These are phyloP conservation scores for Amaranthus hypochondriacus DNA, from an alignment of 148 eudicot species.

Conservation along the genomic window DNA sequence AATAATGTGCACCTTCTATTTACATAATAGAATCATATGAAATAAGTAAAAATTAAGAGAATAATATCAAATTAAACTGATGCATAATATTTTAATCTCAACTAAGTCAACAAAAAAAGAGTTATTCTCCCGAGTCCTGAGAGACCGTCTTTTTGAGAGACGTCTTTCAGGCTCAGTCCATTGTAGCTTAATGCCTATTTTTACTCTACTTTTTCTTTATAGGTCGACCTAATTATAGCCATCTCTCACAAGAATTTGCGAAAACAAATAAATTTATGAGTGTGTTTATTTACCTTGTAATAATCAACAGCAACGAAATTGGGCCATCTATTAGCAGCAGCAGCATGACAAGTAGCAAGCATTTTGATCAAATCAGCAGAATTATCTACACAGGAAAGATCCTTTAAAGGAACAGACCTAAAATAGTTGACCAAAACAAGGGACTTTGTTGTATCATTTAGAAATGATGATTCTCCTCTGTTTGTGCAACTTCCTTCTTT, in stretches of 20 bases:
- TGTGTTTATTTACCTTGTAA: conserved; percentile 48
- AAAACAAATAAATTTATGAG: neutral
- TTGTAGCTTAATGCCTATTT: neutral
- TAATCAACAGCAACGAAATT: conserved; percentile 72
- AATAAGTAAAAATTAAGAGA: too few relatives aligned
- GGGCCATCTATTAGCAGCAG: conserved; percentile 67
- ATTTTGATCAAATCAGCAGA: conserved; percentile 39
- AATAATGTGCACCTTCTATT: too few relatives aligned
- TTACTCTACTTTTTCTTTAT: too few relatives aligned
- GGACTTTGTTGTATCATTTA: conserved; percentile 52
- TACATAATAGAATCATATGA: too few relatives aligned
- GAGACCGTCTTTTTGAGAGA: too few relatives aligned
- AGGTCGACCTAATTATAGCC: neutral
- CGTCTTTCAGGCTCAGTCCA: neutral
- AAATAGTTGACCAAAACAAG: conserved; percentile 63
- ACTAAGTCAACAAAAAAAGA: too few relatives aligned
- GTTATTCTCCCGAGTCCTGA: too few relatives aligned
- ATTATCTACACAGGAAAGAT: conserved; percentile 50
- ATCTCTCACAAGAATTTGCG: too few relatives aligned
- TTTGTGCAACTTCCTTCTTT: conserved; percentile 48
- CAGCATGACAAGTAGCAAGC: conserved; percentile 50
- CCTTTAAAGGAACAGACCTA: conserved; percentile 37
- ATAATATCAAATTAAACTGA: too few relatives aligned
- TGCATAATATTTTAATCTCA: too few relatives aligned
- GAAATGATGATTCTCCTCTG: conserved; percentile 48